These are phyloP conservation scores for Rutstroemia sp. DNA, from an alignment of 2,329 filamentous ascomycete species.

Conservation along the genomic window DNA sequence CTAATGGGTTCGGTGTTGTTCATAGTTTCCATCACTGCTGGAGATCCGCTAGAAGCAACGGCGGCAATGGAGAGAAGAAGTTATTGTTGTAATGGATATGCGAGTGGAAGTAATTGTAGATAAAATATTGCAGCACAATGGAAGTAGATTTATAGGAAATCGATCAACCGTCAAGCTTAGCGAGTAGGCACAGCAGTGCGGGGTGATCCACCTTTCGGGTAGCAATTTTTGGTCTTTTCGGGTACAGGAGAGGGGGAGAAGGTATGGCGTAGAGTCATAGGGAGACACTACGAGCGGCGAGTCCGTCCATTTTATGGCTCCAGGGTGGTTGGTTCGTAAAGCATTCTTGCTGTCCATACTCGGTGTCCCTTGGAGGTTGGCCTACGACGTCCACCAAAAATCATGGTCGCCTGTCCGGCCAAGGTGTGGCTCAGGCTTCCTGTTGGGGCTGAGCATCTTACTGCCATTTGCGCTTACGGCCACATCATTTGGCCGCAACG, in stretches of 20 bases:
- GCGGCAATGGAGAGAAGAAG: neutral
- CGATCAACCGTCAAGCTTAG: no score
- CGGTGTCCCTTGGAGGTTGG: no score
- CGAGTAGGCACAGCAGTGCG: no score
- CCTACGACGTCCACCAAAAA: no score
- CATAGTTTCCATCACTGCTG: neutral
- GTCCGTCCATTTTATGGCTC: neutral
- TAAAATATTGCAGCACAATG: no score
- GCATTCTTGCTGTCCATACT: no score
- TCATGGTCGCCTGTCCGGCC: no score
- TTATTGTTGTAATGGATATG: neutral
- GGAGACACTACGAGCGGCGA: neutral
- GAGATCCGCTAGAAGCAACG: neutral
- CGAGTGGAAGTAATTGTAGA: neutral
- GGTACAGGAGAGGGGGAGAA: neutral
- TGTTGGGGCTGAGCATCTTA: conserved; percentile 5
- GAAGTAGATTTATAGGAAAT: neutral
- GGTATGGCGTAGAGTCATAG: neutral
- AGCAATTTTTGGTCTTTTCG: neutral
- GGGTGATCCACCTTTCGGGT: neutral
- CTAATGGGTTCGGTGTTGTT: neutral
- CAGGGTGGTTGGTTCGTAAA: no score
- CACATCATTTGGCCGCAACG: no score
- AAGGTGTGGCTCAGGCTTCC: neutral
- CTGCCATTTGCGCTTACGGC: neutral